Evolutionary conservation across 441 rosid species (phyloP), one percentile per base, ranked within the genome.

Genomic region (Euphorbia celastroides): DNA sequence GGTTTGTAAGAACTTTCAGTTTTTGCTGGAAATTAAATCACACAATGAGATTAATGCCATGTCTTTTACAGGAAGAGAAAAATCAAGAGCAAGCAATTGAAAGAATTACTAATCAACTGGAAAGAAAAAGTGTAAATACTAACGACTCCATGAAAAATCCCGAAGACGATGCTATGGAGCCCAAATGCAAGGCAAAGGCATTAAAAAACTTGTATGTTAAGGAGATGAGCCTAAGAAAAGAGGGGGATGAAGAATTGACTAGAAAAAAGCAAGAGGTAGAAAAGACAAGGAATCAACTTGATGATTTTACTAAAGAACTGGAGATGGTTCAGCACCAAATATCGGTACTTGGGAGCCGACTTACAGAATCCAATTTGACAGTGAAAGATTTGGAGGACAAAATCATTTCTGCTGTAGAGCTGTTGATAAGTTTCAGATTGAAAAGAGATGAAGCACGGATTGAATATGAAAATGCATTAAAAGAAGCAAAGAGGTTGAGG

Each of bases 391-490:
- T n/a, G n/a, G n/a, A n/a, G n/a, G n/a, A n/a, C n/a, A n/a, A 93
- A 82, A 81, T 93, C 41, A 46, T 85, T 31, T 84, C 95, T 20
- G 98, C 97, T 14, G 93, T 87, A 74, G 84, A 83, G 58, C 92
- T 93, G 71, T 81, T 93, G 80, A 86, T 84, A 75, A 80, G 81
- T 69, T 88, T 86, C 75, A 88, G 80, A 74, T 80, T 77, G 74
- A 72, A 81, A 72, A 77, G 98, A 66, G 98, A 93, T 79, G 84
- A 78, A 68, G 76, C 89, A 73, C 79, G 72, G 66, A 62, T 72
- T 17, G 92, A 93, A 76, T 85, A 74, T 62, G 86, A 71, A 74
- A 81, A 82, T 32, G 85, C 84, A 57, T 42, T 72, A 46, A 80
- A 68, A 78, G 80, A 82, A 73, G 85, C 81, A n/a, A 69, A 72